Base-by-base conservation (phyloP, 73 alveolate genomes). In the Symbiodinium natans region DNA sequence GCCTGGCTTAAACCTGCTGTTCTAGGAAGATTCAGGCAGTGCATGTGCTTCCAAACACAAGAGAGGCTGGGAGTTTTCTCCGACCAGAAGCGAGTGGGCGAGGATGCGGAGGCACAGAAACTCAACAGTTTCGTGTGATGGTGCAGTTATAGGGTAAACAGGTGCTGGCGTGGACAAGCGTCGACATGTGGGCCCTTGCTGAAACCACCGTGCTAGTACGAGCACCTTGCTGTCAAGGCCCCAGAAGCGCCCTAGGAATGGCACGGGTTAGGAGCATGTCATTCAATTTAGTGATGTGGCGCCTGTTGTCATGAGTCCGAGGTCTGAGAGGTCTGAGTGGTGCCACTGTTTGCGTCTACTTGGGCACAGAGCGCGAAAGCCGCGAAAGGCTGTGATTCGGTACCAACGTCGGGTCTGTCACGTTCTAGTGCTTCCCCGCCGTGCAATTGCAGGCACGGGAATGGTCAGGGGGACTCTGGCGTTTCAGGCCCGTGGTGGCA, bases 131-230 rank as follows among this genome's bases (percentile, higher is more conserved):
- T 46, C 6, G 13, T 46, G 59, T 6, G 21, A 46, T 46, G 59
- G 59, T 46, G 13, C 59, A 46, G 59, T 13, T 9, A 9, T 46
- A 13, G 59, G 59, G 21, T 13, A 46, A 46, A 46, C 80, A 63
- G 80, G 80, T 63, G 40, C 80, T 36, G 33, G 80, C 80, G 33
- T 63, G 80, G 80, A 63, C 80, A n/a, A 63, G 38, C 36, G 80
- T 63, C 33, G 80, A 63, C 40, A 36, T 63, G 27, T 63, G 80
- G 80, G 36, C 80, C 9, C 80, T 63, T 2, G 33, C 80, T 3
- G 36, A 63, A 63, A 63, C 39, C 38, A 23, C 33, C 4, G 80
- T 63, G 36, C 39, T 63, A n/a, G 17, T 63, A 17, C 80, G 80
- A 63, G 31, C 80, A 36, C 80, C 33, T 27, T 63, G 80, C 33